Evolutionary conservation across 495 filamentous ascomycete species (phyloP), one percentile per base, ranked within the genome.

Genomic region (Aspergillus biplanus): DNA sequence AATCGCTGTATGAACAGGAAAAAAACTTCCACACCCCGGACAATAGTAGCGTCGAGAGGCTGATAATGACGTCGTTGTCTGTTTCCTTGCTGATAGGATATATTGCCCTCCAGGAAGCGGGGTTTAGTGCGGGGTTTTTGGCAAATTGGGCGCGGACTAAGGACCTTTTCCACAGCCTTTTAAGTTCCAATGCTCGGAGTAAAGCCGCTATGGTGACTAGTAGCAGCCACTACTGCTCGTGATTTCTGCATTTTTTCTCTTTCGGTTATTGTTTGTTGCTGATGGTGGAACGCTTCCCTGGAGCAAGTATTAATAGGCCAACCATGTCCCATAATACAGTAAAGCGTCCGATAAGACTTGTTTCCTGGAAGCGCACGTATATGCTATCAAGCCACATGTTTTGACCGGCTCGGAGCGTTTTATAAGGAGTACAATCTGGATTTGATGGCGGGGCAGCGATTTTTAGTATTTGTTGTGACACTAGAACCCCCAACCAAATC

Each of bases 121-220:
- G 47, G 47, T 50, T 50, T 50, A 50, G 16, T 50, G 47, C 47
- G 47, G 47, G 47, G 47, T 50, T 50, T 50, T 50, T 18, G n/a
- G 47, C 47, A 50, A 50, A 7, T 18, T 27, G 47, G 11, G 21
- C 16, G 47, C 11, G 47, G 47, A 50, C 6, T 50, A 31, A 27
- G 16, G 47, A 50, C 39, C 39, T 44, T 44, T 44, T 44, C 8
- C 4, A 4, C 4, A 44, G 39, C 39, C 8, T 44, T 44, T 0
- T 5, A 12, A 15, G 39, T 7, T 27, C 21, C 21, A 27, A 27
- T 2, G 21, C 39, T 11, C 39, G 39, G 39, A 11, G 16, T 21
- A 11, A 50, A 9, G 5, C 47, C 47, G 47, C 47, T 27, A 50
- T 50, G 21, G 47, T 9, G 3, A n/a, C 21, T 31, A 27, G 21